Percentiles rank a stretch among this genome's conserved stretches.
Evolutionary conservation across 164 flowering plant species (phyloP).

Genomic region (Umbellularia californica): DNA sequence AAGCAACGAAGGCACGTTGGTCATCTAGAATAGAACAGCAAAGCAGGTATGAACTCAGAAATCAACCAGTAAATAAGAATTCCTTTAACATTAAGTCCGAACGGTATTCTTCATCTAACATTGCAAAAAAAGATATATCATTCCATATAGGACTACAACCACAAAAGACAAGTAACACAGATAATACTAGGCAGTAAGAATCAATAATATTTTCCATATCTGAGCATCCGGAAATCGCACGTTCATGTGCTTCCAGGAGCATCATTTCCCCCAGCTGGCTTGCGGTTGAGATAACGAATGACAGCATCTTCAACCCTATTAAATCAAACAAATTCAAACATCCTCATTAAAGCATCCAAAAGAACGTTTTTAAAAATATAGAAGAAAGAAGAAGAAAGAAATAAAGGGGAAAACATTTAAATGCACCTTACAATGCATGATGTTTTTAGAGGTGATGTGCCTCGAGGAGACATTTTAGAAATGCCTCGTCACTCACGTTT

Average conservation of each 20-base stretch:
- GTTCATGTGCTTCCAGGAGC: constrained; percentile 58
- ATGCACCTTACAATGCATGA: too few species aligned
- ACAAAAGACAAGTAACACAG: neutral
- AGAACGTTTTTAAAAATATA: neutral
- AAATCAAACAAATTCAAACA: neutral
- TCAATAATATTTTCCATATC: neutral
- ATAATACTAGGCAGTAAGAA: neutral
- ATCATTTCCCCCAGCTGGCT: constrained; percentile 60
- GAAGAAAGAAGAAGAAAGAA: neutral
- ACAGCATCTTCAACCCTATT: constrained; percentile 93
- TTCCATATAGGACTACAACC: neutral
- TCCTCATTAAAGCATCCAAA: neutral
- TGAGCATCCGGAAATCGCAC: neutral
- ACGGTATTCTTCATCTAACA: neutral
- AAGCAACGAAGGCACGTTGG: too few species aligned
- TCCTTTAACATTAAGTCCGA: too few species aligned
- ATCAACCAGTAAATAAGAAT: too few species aligned
- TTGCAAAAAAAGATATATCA: neutral
- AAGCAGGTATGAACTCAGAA: too few species aligned
- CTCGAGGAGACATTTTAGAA: too few species aligned
- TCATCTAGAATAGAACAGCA: too few species aligned
- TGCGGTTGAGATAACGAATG: constrained; percentile 83
- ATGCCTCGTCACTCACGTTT: too few species aligned
- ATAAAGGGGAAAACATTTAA: too few species aligned
- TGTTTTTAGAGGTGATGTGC: too few species aligned